Evolutionary conservation across 208 protist genomes (phyloP).

Genomic region (Leishmania lainsoni): DNA sequence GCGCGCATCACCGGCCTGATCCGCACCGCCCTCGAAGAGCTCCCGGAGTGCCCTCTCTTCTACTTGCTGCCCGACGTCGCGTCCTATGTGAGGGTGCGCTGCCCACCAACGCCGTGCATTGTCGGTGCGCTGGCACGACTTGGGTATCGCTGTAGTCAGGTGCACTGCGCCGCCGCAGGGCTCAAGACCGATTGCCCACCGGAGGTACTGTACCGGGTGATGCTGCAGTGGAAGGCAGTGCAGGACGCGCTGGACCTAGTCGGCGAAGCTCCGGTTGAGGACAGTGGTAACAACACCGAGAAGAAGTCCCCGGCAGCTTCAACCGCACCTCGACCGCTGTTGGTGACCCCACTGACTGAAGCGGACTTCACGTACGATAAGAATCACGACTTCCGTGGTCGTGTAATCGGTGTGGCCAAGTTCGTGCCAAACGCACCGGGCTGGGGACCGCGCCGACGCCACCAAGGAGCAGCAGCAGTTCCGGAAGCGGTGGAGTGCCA

Average conservation of each 20-base stretch:
- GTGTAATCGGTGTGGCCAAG: constrained; percentile 78
- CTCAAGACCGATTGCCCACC: constrained; percentile 94
- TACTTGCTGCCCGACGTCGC: constrained; percentile 75
- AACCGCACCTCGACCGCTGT: constrained; percentile 15
- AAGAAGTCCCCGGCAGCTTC: constrained; percentile 3
- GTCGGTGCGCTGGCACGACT: constrained; percentile 75
- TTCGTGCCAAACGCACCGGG: constrained; percentile 90
- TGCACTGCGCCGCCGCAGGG: constrained; percentile 86
- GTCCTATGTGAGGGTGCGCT: constrained; percentile 76
- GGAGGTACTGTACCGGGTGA: constrained; percentile 80
- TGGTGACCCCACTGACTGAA: constrained; percentile 47
- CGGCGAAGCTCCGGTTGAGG: not conserved
- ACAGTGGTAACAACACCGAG: not conserved
- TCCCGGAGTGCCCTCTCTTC: constrained; percentile 90
- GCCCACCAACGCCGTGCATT: constrained; percentile 73
- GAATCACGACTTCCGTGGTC: constrained; percentile 77
- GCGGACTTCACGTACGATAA: constrained; percentile 80
- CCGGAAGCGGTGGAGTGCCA: constrained; percentile 16
- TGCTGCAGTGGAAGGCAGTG: constrained; percentile 77
- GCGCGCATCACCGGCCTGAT: constrained; percentile 89
- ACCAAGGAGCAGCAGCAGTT: constrained; percentile 62
- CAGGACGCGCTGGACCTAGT: constrained; percentile 34
- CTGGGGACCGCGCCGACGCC: constrained; percentile 86
- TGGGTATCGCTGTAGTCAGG: constrained; percentile 90
- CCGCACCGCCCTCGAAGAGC: constrained; percentile 79